A percentile compares a stretch with the other conserved stretches of the same genome.
These are phyloP conservation scores for Apiotrichum brassicae DNA, from an alignment of 1,284 basidiomycete genomes.

Conservation along the genomic window DNA sequence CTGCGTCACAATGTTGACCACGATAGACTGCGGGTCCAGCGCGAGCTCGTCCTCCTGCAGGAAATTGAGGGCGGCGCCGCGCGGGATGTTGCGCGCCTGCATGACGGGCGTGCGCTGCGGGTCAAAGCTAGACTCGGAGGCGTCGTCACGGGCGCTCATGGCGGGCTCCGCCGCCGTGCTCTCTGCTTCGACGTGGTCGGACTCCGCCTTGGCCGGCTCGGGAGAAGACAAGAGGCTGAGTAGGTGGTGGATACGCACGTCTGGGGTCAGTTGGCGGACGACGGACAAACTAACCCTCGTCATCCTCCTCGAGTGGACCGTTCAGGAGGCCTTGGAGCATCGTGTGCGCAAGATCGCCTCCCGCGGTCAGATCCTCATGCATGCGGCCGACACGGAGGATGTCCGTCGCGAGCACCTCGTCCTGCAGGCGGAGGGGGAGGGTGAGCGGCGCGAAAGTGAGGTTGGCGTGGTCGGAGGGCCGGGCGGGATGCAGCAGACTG, in stretches of 20 bases:
- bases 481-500: conserved; percentile 51
- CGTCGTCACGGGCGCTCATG: conserved; percentile 3
- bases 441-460: conserved; percentile 45
- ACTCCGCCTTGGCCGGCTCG: conserved; percentile 6
- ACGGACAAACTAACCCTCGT: conserved; percentile 28
- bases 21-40: conserved; percentile 2
- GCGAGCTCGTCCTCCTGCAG: conserved; percentile 42
- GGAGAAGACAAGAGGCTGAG: conserved; percentile 23
- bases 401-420: conserved; percentile 41
- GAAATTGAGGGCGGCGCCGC: conserved; percentile 32
- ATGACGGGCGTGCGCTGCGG: conserved; percentile 10
- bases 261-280: conserved; percentile 14
- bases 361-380: conserved; percentile 33
- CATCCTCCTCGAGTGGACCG: conserved; percentile 30
- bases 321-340: conserved; percentile 23
- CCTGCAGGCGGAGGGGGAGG: conserved; percentile 38
- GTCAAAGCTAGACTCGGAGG: neutral
- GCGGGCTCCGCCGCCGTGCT: conserved; percentile 7
- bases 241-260: conserved; percentile 35
- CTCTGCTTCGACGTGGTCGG: neutral
- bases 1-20: conserved; percentile 9
- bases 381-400: conserved; percentile 36
- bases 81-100: neutral
- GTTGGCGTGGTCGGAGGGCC: conserved; percentile 31
- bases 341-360: conserved; percentile 23